phyloP scores from a whole-genome alignment of 169 alveolate genomes.

The Plasmodium knowlesi region DNA sequence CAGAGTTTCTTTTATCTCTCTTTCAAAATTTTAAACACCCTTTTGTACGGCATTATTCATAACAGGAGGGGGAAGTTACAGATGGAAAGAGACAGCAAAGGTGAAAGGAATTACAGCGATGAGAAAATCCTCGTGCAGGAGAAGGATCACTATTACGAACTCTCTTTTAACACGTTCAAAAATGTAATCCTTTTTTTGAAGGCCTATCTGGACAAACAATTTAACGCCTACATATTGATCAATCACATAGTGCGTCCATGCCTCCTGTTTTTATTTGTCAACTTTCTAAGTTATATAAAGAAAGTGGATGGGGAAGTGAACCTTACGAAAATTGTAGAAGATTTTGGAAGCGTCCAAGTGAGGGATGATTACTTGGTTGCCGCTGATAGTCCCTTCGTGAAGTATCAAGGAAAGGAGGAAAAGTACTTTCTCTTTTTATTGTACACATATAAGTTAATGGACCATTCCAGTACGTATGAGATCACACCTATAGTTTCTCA shows the following conservation, averaged over 20 bases:
- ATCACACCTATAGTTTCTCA: conserved; percentile 47
- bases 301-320: conserved; percentile 8
- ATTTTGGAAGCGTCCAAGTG: neutral
- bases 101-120: neutral
- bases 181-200: conserved; percentile 44
- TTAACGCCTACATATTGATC: conserved; percentile 57
- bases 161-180: conserved; percentile 39
- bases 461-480: conserved; percentile 8
- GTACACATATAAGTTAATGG: conserved; percentile 40
- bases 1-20: conserved; percentile 62
- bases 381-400: neutral
- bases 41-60: conserved; percentile 2
- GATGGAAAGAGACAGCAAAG: neutral
- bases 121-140: neutral
- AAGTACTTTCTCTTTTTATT: conserved; percentile 30
- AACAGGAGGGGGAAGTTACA: neutral
- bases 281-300: conserved; percentile 11
- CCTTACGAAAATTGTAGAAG: neutral
- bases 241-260: conserved; percentile 59
- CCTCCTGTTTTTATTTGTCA: conserved; percentile 26
- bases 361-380: neutral
- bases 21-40: conserved; percentile 50
- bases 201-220: conserved; percentile 25
- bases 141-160: neutral
- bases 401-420: conserved; percentile 1